Percentiles rank a stretch among this genome's conserved stretches.
Conservation (phyloP, 306 rosid genomes). For the Trifolium pratense region DNA sequence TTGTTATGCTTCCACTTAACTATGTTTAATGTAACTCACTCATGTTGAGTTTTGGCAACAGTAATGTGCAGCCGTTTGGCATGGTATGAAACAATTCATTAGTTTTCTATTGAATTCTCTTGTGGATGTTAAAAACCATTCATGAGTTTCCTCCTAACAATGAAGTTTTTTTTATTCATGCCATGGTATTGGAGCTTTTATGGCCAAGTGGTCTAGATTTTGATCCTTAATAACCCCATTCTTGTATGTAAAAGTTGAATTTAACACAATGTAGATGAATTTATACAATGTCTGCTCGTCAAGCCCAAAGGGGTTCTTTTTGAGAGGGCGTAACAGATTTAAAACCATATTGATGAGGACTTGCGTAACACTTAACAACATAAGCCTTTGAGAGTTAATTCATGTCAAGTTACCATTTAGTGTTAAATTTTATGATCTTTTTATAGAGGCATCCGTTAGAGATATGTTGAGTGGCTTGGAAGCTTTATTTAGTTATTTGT, state of each 20-base stretch:
- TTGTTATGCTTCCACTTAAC: not conserved
- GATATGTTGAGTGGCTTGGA: no score
- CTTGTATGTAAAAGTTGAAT: conserved; percentile 1
- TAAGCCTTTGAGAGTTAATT: conserved; percentile 3
- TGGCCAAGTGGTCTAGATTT: not conserved
- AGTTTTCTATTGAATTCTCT: not conserved
- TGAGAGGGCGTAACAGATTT: not conserved
- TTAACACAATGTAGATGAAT: not conserved
- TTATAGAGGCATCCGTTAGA: no score
- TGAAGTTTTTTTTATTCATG: not conserved
- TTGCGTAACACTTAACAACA: not conserved
- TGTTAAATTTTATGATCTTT: no score
- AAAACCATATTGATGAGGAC: conserved; percentile 2
- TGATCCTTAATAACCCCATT: conserved; percentile 8
- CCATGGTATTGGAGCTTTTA: not conserved
- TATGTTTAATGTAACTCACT: not conserved
- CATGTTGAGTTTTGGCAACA: conserved; percentile 24
- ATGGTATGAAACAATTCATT: conserved; percentile 2
- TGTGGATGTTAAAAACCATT: not conserved
- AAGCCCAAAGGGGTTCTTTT: not conserved
- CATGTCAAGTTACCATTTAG: not conserved
- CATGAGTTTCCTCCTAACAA: not conserved
- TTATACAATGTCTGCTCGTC: not conserved
- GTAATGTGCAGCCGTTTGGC: not conserved
- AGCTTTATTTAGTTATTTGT: no score